Conservation (phyloP, 2,329 filamentous ascomycete genomes). For the Colletotrichum higginsianum region DNA sequence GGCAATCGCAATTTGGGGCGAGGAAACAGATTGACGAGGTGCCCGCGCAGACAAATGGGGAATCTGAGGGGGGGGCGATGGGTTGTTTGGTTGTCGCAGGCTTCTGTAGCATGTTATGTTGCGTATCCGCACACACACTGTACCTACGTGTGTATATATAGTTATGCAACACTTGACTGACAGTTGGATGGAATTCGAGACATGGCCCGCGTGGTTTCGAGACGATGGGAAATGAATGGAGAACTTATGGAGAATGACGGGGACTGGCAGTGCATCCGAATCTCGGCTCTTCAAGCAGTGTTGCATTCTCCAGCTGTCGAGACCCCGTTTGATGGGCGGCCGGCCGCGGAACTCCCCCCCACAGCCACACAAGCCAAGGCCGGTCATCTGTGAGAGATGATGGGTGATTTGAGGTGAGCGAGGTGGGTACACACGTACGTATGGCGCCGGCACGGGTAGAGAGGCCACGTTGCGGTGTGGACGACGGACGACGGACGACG, state of each 20-base stretch:
- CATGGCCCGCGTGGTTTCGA: constrained; percentile 3
- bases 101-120: background rate
- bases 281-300: constrained; percentile 5
- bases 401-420: constrained; percentile 4
- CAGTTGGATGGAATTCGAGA: background rate
- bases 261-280: background rate
- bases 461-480: background rate
- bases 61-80: background rate
- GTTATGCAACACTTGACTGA: too few species aligned
- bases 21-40: background rate
- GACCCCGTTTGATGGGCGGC: too few species aligned
- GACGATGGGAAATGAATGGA: background rate
- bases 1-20: background rate
- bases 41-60: too few species aligned
- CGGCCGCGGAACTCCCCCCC: background rate
- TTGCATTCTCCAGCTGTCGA: background rate
- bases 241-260: too few species aligned
- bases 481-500: too few species aligned
- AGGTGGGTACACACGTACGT: background rate
- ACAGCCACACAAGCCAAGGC: constrained; percentile 9
- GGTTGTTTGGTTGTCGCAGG: background rate
- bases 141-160: background rate
- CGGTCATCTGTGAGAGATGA: constrained; percentile 17
- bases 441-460: too few species aligned
- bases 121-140: background rate